Evolutionary conservation across 2,329 filamentous ascomycete genomes (phyloP).

Genomic region (Drechslerella stenobrocha): DNA sequence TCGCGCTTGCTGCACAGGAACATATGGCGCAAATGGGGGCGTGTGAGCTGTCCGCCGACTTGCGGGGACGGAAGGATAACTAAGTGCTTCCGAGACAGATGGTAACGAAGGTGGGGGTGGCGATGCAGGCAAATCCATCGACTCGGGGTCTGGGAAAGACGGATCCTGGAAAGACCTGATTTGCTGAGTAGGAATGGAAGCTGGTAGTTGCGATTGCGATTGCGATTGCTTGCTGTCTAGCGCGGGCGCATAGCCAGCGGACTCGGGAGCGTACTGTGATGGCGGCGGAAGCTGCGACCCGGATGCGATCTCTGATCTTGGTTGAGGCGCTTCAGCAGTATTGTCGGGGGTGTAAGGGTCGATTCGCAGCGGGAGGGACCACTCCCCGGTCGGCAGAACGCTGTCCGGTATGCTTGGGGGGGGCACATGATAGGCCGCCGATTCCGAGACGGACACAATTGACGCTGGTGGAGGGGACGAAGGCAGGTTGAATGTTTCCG

Average conservation of each 20-base stretch:
- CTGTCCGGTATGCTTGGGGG: conserved; percentile 36
- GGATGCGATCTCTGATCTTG: conserved; percentile 1
- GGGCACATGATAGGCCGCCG: conserved; percentile 19
- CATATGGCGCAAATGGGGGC: conserved; percentile 8
- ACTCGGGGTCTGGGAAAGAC: conserved; percentile 23
- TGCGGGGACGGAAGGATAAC: conserved; percentile 27
- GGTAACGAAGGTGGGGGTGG: conserved; percentile 34
- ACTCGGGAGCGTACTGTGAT: not conserved
- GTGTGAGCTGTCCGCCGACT: conserved; percentile 12
- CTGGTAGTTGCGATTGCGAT: not conserved
- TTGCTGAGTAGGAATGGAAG: too few relatives aligned
- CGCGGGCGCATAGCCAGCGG: not conserved
- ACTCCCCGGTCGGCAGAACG: conserved; percentile 10
- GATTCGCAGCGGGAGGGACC: not conserved
- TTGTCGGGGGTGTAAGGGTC: not conserved
- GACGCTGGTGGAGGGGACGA: conserved; percentile 36
- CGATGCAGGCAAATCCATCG: conserved; percentile 23
- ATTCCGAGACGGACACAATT: conserved; percentile 13
- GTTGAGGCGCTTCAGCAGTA: conserved; percentile 1
- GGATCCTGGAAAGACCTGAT: too few relatives aligned
- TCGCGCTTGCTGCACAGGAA: conserved; percentile 3
- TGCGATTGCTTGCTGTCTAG: not conserved
- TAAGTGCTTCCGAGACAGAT: conserved; percentile 25
- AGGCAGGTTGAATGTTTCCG: conserved; percentile 28
- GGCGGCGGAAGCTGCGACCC: not conserved